Evolutionary conservation across 768 basidiomycete species (phyloP).

Genomic region (Suillus decipiens): DNA sequence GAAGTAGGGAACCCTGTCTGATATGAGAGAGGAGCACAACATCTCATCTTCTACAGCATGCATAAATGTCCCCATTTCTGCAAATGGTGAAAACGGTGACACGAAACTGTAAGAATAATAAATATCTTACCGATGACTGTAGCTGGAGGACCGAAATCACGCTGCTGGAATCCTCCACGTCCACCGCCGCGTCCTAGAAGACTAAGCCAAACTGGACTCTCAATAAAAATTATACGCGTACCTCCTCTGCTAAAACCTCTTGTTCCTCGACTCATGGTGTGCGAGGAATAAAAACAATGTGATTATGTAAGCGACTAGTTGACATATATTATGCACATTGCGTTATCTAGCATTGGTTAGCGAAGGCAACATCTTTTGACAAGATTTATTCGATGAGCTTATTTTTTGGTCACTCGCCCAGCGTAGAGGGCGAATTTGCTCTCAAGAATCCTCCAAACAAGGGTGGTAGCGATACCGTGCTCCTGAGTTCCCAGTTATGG

Average conservation of each 20-base stretch:
- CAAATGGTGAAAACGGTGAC: conserved; percentile 15
- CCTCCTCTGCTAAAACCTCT: conserved; percentile 60
- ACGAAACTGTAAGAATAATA: background rate
- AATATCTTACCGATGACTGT: conserved; percentile 64
- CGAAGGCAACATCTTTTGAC: background rate
- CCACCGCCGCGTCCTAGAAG: conserved; percentile 56
- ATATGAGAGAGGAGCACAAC: conserved; percentile 84
- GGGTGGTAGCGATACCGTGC: conserved; percentile 26
- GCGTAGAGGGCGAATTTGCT: conserved; percentile 30
- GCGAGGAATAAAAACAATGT: background rate
- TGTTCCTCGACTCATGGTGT: conserved; percentile 52
- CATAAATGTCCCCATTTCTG: conserved; percentile 90
- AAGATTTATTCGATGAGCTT: conserved; percentile 34
- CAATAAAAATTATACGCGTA: conserved; percentile 18
- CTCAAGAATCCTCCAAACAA: conserved; percentile 16
- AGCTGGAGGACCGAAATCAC: conserved; percentile 79
- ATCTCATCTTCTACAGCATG: conserved; percentile 99
- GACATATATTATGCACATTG: no score
- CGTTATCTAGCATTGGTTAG: background rate
- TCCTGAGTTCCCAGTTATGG: conserved; percentile 21
- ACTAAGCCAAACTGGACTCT: conserved; percentile 1
- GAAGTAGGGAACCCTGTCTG: conserved; percentile 97
- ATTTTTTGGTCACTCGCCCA: conserved; percentile 33
- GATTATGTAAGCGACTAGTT: conserved; percentile 28
- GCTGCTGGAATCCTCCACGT: conserved; percentile 71